Percentiles rank a stretch among this genome's conserved stretches.
Conservation (phyloP, 1,284 basidiomycete genomes). For the Tilletia walkeri region DNA sequence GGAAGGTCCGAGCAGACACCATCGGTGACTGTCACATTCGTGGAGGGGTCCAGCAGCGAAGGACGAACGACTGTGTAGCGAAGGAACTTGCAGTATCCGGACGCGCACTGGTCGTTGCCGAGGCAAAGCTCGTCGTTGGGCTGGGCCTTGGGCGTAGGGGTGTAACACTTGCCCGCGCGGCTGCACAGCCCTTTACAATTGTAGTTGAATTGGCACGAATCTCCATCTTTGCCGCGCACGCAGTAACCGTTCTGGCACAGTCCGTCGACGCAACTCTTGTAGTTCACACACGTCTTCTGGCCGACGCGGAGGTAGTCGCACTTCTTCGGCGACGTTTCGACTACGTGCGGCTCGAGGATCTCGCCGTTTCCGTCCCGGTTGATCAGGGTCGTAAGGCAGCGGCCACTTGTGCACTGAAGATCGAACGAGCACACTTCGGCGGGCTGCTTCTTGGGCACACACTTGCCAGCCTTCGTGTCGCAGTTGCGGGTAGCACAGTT, state of each 20-base stretch:
- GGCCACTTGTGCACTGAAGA: neutral
- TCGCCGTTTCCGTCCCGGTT: constrained; percentile 14
- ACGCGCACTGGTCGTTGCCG: constrained; percentile 3
- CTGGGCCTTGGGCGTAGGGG: constrained; percentile 5
- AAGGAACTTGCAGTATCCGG: neutral
- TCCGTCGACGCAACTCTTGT: neutral
- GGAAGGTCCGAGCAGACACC: neutral
- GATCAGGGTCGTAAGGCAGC: neutral
- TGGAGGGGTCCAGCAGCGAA: neutral
- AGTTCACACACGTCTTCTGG: neutral
- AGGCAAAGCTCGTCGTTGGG: neutral
- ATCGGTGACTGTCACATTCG: neutral
- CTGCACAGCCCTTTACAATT: neutral
- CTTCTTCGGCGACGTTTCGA: neutral
- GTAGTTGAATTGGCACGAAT: constrained; percentile 3
- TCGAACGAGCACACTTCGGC: neutral
- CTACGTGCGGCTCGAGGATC: constrained; percentile 9
- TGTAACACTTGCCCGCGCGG: neutral
- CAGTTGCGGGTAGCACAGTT: constrained; percentile 14
- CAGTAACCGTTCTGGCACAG: constrained; percentile 9
- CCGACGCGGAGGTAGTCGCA: constrained; percentile 15
- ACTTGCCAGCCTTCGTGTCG: neutral
- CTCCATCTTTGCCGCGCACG: neutral
- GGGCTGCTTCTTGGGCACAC: constrained; percentile 7
- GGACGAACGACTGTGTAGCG: neutral